phyloP scores from a whole-genome alignment of 2,329 filamentous ascomycete species.

The Apiospora koreana region DNA sequence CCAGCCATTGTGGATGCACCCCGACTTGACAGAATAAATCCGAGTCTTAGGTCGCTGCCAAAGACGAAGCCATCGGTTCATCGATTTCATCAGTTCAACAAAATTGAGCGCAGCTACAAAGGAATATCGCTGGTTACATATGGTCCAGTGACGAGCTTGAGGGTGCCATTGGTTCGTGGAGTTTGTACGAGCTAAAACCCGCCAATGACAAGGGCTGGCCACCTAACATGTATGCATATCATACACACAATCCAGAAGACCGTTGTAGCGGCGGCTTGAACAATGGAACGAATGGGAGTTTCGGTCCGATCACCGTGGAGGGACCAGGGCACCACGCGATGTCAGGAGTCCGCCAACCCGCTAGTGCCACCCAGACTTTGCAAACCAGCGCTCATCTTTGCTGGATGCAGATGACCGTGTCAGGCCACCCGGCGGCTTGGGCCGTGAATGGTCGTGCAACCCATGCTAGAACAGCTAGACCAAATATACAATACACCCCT shows the following conservation, averaged over 20 bases:
- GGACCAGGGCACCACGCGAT: slow-evolving; percentile 11
- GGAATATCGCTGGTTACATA: slow-evolving; percentile 20
- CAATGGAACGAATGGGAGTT: slow-evolving; percentile 23
- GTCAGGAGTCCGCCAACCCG: not conserved
- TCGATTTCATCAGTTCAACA: not conserved
- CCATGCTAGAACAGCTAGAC: not conserved
- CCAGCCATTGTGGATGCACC: not conserved
- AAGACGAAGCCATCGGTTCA: too few relatives aligned
- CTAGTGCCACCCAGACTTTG: slow-evolving; percentile 2
- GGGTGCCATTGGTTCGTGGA: slow-evolving; percentile 28
- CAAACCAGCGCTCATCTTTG: not conserved
- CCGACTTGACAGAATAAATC: not conserved
- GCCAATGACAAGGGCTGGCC: slow-evolving; percentile 24
- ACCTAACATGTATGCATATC: slow-evolving; percentile 19
- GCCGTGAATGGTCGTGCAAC: slow-evolving; percentile 1
- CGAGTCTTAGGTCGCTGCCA: not conserved
- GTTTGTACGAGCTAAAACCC: slow-evolving; percentile 19
- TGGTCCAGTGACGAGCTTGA: slow-evolving; percentile 18
- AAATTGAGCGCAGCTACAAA: not conserved
- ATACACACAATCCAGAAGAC: slow-evolving; percentile 15
- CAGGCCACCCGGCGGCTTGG: slow-evolving; percentile 5
- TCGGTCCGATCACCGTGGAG: slow-evolving; percentile 28
- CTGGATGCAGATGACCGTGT: not conserved
- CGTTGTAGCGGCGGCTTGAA: not conserved
- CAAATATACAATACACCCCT: not conserved